A percentile compares a stretch with the other conserved stretches of the same genome.
These are phyloP conservation scores for Vaccinium vitisidaea DNA, from an alignment of 148 eudicot species.

Conservation along the genomic window DNA sequence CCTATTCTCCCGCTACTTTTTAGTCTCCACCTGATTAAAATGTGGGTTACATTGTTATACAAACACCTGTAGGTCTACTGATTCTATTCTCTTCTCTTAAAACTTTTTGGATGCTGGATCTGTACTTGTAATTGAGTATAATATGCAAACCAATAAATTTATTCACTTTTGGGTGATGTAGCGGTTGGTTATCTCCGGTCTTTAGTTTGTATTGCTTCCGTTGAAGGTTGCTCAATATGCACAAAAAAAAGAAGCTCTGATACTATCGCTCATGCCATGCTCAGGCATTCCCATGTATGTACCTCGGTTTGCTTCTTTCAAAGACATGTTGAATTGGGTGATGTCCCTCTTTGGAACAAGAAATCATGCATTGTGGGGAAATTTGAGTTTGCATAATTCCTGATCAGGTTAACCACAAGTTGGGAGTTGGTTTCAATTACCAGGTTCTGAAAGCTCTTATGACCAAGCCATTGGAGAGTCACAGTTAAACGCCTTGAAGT, in stretches of 20 bases:
- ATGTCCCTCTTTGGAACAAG: not conserved
- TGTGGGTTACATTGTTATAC: slow-evolving; percentile 14
- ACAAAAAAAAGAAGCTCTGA: not conserved
- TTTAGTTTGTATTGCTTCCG: not conserved
- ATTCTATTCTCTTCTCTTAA: not conserved
- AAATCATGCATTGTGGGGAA: not conserved
- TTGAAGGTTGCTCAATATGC: not conserved
- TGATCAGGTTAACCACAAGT: not conserved
- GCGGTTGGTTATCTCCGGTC: not conserved
- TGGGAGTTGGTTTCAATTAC: not conserved
- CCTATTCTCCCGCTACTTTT: not conserved
- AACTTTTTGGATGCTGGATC: not conserved
- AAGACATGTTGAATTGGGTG: not conserved
- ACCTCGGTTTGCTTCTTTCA: not conserved
- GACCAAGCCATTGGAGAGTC: not conserved
- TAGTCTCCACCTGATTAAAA: not conserved
- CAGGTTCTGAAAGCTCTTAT: not conserved
- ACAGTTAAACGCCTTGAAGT: not conserved
- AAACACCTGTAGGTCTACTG: not conserved
- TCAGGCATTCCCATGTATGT: not conserved
- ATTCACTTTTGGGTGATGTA: not conserved
- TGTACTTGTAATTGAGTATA: not conserved
- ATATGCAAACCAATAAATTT: not conserved
- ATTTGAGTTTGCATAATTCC: not conserved
- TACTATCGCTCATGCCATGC: not conserved